phyloP scores from a whole-genome alignment of 2,329 filamentous ascomycete species.

The Aureobasidium uvarum region DNA sequence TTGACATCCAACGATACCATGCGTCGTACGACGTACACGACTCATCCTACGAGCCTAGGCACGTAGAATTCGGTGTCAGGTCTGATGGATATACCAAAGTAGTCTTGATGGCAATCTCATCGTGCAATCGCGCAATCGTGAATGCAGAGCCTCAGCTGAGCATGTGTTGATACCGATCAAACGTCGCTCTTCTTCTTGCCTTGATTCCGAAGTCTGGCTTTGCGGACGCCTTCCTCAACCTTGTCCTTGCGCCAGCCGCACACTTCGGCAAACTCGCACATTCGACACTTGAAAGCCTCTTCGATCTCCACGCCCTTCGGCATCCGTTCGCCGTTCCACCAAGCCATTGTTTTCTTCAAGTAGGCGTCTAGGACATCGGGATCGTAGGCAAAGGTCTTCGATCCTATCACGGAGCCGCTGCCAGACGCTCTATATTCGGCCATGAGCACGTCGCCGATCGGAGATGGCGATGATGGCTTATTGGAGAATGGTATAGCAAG shows the following conservation, averaged over 20 bases:
- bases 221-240: constrained; percentile 56
- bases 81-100: neutral
- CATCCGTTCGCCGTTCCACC: constrained; percentile 77
- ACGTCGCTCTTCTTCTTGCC: constrained; percentile 28
- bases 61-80: neutral
- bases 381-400: constrained; percentile 65
- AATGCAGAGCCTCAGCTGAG: constrained; percentile 4
- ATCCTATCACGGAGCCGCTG: constrained; percentile 55
- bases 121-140: neutral
- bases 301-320: constrained; percentile 75
- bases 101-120: neutral
- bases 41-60: no score
- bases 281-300: constrained; percentile 84
- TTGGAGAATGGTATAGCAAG: constrained; percentile 37
- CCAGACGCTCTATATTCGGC: constrained; percentile 54
- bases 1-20: constrained; percentile 9
- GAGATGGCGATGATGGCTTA: constrained; percentile 55
- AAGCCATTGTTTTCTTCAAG: constrained; percentile 68
- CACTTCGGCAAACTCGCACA: constrained; percentile 75
- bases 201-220: constrained; percentile 30
- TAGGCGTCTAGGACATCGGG: constrained; percentile 62
- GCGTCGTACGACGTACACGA: constrained; percentile 1
- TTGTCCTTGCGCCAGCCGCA: constrained; percentile 76
- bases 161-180: constrained; percentile 7
- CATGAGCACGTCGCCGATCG: constrained; percentile 56